Conservation (phyloP, 1,284 basidiomycete genomes). For the Prillingera fragicola region DNA sequence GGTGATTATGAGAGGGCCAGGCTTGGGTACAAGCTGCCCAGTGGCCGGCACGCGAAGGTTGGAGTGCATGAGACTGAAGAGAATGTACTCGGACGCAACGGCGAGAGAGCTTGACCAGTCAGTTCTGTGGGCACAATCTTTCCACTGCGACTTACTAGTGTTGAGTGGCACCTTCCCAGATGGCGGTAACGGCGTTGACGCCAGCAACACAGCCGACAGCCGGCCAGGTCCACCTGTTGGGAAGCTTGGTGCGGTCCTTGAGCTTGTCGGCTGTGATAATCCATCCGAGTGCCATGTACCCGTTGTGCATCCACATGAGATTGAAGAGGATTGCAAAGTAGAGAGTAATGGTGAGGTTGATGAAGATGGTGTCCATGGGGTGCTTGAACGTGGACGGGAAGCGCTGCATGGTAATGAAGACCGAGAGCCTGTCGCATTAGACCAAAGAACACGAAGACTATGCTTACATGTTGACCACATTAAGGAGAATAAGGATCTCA, state of each 20-base stretch:
- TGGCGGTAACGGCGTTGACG: conserved; percentile 36
- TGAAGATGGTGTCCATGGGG: conserved; percentile 52
- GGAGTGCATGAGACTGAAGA: conserved; percentile 39
- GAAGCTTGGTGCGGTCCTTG: too few species aligned
- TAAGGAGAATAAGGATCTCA: conserved; percentile 41
- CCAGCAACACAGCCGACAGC: conserved; percentile 35
- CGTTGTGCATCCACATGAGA: conserved; percentile 50
- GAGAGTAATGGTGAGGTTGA: conserved; percentile 52
- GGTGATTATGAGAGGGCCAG: conserved; percentile 37
- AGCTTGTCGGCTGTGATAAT: conserved; percentile 30
- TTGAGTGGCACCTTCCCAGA: conserved; percentile 35
- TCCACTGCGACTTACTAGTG: conserved; percentile 43
- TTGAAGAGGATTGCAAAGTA: conserved; percentile 51
- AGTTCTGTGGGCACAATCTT: too few species aligned
- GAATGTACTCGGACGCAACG: conserved; percentile 37
- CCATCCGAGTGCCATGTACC: conserved; percentile 52
- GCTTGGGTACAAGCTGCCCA: conserved; percentile 34
- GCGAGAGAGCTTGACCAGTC: conserved; percentile 32
- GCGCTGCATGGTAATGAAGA: conserved; percentile 41
- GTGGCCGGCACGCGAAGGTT: conserved; percentile 33
- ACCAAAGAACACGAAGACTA: not conserved
- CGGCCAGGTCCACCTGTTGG: conserved; percentile 37
- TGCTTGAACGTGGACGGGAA: conserved; percentile 42
- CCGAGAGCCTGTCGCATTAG: conserved; percentile 38
- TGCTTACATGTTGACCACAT: conserved; percentile 43